Percentiles rank a stretch among this genome's conserved stretches.
phyloP scores from a whole-genome alignment of 1,284 basidiomycete species.

The Apiotrichum veenhuisii region DNA sequence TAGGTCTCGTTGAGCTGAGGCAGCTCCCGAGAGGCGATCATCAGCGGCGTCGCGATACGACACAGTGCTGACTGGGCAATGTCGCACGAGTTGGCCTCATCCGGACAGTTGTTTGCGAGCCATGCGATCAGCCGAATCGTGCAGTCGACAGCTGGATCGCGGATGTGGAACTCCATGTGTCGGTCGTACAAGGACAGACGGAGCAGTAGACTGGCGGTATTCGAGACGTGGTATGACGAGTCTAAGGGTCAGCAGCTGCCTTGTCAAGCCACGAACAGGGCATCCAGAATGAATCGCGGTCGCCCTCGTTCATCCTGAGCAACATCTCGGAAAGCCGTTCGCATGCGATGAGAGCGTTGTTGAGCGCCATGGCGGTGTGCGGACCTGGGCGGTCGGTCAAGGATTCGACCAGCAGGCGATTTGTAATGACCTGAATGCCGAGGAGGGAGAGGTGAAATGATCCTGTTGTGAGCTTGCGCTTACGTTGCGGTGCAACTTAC shows the following conservation, averaged over 20 bases:
- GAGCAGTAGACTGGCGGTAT: constrained; percentile 26
- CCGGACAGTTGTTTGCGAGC: constrained; percentile 5
- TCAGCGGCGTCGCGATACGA: constrained; percentile 23
- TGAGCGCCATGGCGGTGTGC: constrained; percentile 10
- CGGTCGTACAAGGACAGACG: constrained; percentile 17
- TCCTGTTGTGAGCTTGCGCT: constrained; percentile 11
- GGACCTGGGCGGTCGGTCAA: constrained; percentile 3
- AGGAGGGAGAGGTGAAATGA: constrained; percentile 31
- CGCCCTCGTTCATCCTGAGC: constrained; percentile 10
- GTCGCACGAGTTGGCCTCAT: constrained; percentile 29
- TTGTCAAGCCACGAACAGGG: constrained; percentile 23
- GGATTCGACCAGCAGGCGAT: constrained; percentile 23
- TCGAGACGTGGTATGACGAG: constrained; percentile 33
- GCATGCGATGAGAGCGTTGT: constrained; percentile 13
- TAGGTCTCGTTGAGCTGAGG: constrained; percentile 16
- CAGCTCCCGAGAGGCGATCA: constrained; percentile 19
- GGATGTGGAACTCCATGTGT: neutral
- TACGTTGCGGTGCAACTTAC: constrained; percentile 14
- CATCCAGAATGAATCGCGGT: constrained; percentile 30
- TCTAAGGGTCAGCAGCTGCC: constrained; percentile 15
- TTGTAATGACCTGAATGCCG: constrained; percentile 24
- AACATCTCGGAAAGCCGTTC: constrained; percentile 21
- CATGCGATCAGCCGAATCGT: constrained; percentile 9
- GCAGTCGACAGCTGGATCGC: neutral
- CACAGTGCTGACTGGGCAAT: constrained; percentile 30